phyloP scores from a whole-genome alignment of 306 rosid genomes.

The Dalbergia cochinchinensis region DNA sequence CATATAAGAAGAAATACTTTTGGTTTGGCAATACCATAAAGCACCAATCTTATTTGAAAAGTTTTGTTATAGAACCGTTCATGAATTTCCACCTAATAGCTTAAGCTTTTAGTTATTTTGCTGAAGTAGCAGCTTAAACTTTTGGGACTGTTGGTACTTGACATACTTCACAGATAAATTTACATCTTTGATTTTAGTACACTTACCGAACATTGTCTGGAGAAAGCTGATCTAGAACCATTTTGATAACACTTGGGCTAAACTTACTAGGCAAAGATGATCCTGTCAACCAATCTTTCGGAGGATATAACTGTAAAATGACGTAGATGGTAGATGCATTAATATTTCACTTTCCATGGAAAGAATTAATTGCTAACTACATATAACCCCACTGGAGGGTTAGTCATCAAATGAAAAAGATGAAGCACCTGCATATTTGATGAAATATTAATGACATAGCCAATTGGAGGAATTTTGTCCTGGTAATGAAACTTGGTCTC shows the following conservation, averaged over 20 bases:
- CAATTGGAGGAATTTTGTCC: slow-evolving; percentile 81
- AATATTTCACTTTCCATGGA: slow-evolving; percentile 26
- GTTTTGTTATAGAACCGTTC: slow-evolving; percentile 14
- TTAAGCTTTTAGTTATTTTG: too few species aligned
- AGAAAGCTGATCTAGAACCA: slow-evolving; percentile 81
- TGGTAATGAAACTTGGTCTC: slow-evolving; percentile 93
- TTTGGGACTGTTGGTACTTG: slow-evolving; percentile 9
- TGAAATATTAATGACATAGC: slow-evolving; percentile 71
- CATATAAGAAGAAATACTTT: neutral
- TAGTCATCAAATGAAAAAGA: slow-evolving; percentile 24
- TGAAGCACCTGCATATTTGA: slow-evolving; percentile 77
- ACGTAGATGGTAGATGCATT: slow-evolving; percentile 24
- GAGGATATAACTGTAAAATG: slow-evolving; percentile 78
- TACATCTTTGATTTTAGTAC: slow-evolving; percentile 29
- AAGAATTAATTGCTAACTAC: slow-evolving; percentile 10
- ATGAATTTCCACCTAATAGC: slow-evolving; percentile 34
- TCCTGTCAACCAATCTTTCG: slow-evolving; percentile 88
- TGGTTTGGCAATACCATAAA: slow-evolving; percentile 35
- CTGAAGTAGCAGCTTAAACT: too few species aligned
- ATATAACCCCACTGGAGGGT: slow-evolving; percentile 23
- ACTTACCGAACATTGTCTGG: slow-evolving; percentile 79
- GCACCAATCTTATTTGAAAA: neutral
- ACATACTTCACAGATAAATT: slow-evolving; percentile 30
- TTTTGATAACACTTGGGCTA: slow-evolving; percentile 65
- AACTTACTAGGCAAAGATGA: slow-evolving; percentile 82